These are phyloP conservation scores for Cryptosporidium ubiquitum DNA, from an alignment of 169 alveolate species.

Conservation along the genomic window DNA sequence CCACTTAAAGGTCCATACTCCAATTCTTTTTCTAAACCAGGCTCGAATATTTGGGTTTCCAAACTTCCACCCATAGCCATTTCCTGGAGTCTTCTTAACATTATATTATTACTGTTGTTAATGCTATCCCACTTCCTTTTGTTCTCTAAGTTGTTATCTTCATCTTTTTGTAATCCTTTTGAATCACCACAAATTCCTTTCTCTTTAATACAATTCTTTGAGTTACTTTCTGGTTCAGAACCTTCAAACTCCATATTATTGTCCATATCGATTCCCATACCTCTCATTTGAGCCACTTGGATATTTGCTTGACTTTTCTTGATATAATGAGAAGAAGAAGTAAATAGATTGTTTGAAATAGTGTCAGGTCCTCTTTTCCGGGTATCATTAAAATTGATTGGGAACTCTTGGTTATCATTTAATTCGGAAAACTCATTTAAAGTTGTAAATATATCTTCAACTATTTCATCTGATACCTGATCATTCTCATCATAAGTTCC, in stretches of 20 bases:
- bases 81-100: constrained; percentile 11
- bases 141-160: not conserved
- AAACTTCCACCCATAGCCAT: constrained; percentile 47
- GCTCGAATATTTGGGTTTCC: constrained; percentile 45
- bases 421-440: not conserved
- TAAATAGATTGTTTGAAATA: constrained; percentile 7
- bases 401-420: not conserved
- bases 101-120: not conserved
- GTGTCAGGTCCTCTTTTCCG: not conserved
- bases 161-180: not conserved
- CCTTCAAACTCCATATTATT: not conserved
- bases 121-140: not conserved
- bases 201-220: not conserved
- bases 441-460: not conserved
- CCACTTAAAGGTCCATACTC: constrained; percentile 59
- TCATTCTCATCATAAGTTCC: constrained; percentile 25
- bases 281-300: constrained; percentile 32
- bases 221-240: not conserved
- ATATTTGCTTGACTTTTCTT: constrained; percentile 61
- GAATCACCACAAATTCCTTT: constrained; percentile 4
- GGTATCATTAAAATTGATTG: not conserved
- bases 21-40: constrained; percentile 40
- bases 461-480: not conserved
- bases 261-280: constrained; percentile 20
- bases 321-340: constrained; percentile 24